These are phyloP conservation scores for Wickerhamiella hasegawae DNA, from an alignment of 805 yeast species.

Conservation along the genomic window DNA sequence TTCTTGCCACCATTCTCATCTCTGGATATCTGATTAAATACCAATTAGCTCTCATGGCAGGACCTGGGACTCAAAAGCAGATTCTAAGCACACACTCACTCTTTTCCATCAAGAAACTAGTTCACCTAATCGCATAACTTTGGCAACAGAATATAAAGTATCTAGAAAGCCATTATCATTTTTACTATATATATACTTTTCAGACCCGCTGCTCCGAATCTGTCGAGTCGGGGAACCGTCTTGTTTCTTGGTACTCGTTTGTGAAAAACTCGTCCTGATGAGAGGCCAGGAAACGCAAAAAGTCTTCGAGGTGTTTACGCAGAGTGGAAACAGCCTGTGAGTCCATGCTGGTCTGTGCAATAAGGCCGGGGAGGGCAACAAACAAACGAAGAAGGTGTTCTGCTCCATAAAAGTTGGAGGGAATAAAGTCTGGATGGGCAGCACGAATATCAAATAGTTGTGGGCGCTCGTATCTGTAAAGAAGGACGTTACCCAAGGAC, in stretches of 20 bases:
- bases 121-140: no score
- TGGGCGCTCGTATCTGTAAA: constrained; percentile 63
- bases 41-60: background rate
- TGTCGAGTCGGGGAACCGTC: background rate
- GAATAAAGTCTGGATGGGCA: constrained; percentile 19
- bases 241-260: constrained; percentile 27
- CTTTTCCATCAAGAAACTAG: no score
- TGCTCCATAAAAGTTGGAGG: constrained; percentile 50
- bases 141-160: no score
- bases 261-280: constrained; percentile 26
- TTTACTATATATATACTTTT: no score
- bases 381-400: constrained; percentile 70
- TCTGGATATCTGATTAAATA: background rate
- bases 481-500: constrained; percentile 47
- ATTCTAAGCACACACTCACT: no score
- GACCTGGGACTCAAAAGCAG: no score
- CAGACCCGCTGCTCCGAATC: no score
- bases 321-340: constrained; percentile 45
- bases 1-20: constrained; percentile 7
- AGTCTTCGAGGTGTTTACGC: constrained; percentile 35
- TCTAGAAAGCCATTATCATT: no score
- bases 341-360: constrained; percentile 69
- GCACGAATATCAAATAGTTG: constrained; percentile 41
- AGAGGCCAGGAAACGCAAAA: constrained; percentile 36
- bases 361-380: constrained; percentile 67